Conservation (phyloP, 148 eudicot genomes). For the Fallopia convolvulus region DNA sequence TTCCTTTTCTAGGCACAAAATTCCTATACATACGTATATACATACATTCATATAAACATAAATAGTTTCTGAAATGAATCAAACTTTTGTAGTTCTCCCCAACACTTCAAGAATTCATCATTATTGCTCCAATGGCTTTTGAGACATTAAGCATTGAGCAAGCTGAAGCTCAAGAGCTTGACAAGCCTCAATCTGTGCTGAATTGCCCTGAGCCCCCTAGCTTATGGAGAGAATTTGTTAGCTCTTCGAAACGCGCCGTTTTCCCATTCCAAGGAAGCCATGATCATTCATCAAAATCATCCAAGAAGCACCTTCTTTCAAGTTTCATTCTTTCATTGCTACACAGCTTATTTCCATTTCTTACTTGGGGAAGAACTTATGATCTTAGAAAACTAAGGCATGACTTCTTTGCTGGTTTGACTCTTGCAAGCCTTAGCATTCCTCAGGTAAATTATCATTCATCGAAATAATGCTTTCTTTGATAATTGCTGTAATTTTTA, state of each 20-base stretch:
- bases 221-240: conserved; percentile 18
- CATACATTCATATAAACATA: background rate
- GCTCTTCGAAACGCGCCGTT: conserved; percentile 20
- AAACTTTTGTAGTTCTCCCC: conserved; percentile 18
- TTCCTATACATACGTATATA: background rate
- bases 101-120: conserved; percentile 24
- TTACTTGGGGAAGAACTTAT: conserved; percentile 38
- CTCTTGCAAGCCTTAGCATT: conserved; percentile 53
- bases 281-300: conserved; percentile 13
- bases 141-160: conserved; percentile 19
- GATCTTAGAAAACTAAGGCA: conserved; percentile 28
- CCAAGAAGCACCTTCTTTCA: conserved; percentile 1
- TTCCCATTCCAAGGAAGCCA: conserved; percentile 13
- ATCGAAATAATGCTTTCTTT: background rate
- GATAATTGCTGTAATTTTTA: no score
- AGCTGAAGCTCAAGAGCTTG: conserved; percentile 4
- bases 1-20: background rate
- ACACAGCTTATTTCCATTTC: conserved; percentile 36
- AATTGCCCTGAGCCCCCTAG: conserved; percentile 41
- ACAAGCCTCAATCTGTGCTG: conserved; percentile 34
- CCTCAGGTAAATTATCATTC: conserved; percentile 30
- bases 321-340: conserved; percentile 15
- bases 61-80: background rate
- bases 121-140: conserved; percentile 9
- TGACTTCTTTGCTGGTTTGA: conserved; percentile 43